Base-by-base conservation (phyloP, 768 basidiomycete species). In the Naematelia aurantialba region DNA sequence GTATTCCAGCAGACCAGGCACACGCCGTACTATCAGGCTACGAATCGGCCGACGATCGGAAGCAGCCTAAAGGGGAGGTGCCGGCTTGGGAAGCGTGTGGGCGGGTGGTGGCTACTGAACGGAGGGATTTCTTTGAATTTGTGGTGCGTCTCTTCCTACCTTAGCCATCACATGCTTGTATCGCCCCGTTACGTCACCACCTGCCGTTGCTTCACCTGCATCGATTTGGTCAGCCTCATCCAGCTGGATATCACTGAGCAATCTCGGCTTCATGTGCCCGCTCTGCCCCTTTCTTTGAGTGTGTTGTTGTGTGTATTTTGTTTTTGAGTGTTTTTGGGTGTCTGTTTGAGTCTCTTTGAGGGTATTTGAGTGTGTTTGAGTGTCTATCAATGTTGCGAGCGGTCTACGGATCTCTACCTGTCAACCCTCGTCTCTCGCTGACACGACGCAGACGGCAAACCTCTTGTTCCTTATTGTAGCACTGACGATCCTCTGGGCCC, bases 11-110 rank as follows among this genome's bases (percentile, higher is more conserved):
- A 52, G 31, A 21, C 45, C 53, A 25, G 39, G 52, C 45, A 34
- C 34, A 51, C 25, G 51, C 8, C 34, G 34, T 39, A 39, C 17
- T 39, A 39, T 39, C 34, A 39, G 34, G 34, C 8, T 39, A 39
- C 34, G 34, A 39, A 39, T 39, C 34, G 50, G 26, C 21, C 25
- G 11, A 45, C 21, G 60, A 45, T 12, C 42, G 55, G 2, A 53
- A 29, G 42, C 53, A 61, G 30, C 55, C 60, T 27, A 54, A 61
- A 14, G 78, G 79, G 17, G 79, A 80, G 77, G 84, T 83, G 1
- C 86, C 87, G 2, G 91, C 91, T 4, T 97, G 91, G 91, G 87
- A 91, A 71, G 85, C 91, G 3, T 97, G 93, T 67, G 93, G 92
- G 2, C 89, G 90, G 62, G 88, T 92, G 31, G 81, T 88, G 46